phyloP scores from a whole-genome alignment of 108 stramenopile genomes.

The Chaetoceros muelleri region DNA sequence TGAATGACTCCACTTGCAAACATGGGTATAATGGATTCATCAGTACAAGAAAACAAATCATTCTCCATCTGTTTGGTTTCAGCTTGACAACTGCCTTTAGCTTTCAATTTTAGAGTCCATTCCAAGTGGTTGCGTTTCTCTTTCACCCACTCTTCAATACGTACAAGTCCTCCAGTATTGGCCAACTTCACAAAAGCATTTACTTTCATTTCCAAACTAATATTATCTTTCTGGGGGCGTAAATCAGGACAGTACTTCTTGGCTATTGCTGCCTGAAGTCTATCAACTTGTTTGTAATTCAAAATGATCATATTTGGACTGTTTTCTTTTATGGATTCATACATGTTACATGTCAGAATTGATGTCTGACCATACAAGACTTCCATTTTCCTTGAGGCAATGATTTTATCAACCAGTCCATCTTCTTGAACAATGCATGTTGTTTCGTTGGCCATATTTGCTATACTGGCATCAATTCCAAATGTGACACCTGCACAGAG shows the following conservation, averaged over 20 bases:
- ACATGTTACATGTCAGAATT: not conserved
- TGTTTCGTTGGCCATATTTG: too few relatives aligned
- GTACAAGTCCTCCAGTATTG: not conserved
- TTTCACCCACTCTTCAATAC: not conserved
- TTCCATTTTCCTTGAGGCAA: too few relatives aligned
- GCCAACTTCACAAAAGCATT: not conserved
- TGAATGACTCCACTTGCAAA: too few relatives aligned
- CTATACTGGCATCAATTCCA: too few relatives aligned
- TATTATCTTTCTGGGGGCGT: too few relatives aligned
- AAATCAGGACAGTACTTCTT: slow-evolving; percentile 1
- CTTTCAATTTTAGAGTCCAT: not conserved
- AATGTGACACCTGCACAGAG: too few relatives aligned
- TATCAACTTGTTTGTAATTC: slow-evolving; percentile 5
- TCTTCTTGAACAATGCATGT: too few relatives aligned
- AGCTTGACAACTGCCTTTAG: not conserved
- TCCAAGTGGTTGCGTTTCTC: not conserved
- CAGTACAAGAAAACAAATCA: not conserved
- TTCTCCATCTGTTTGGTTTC: not conserved
- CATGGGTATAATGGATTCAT: too few relatives aligned
- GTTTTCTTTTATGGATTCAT: not conserved
- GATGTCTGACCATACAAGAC: too few relatives aligned
- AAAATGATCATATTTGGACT: not conserved
- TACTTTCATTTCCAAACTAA: too few relatives aligned
- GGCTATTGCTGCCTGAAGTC: not conserved
- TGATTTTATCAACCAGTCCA: too few relatives aligned